Percentiles rank a stretch among this genome's conserved stretches.
These are phyloP conservation scores for Arachis stenosperma DNA, from an alignment of 306 rosid genomes.

Conservation along the genomic window DNA sequence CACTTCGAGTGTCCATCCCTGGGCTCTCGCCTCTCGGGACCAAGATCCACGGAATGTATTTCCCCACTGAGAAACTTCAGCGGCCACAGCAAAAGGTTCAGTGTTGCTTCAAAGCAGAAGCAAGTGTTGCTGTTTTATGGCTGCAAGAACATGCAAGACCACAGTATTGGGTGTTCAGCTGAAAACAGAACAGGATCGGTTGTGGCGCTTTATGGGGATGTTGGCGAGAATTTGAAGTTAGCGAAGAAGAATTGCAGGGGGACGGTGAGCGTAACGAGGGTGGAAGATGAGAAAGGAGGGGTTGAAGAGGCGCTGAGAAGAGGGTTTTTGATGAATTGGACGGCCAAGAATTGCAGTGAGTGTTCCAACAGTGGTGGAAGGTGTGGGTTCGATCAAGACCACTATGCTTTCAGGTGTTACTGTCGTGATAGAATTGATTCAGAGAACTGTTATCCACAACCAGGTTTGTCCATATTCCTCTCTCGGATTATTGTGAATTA, in stretches of 20 bases:
- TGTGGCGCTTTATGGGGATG: conserved; percentile 28
- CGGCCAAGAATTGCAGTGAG: conserved; percentile 18
- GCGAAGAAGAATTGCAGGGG: conserved; percentile 6
- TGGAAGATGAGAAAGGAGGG: neutral
- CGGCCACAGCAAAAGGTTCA: neutral
- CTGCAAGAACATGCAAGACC: conserved; percentile 13
- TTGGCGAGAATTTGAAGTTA: neutral
- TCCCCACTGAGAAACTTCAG: neutral
- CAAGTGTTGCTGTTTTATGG: conserved; percentile 28
- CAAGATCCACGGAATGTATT: neutral
- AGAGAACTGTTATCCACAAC: neutral
- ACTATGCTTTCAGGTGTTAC: conserved; percentile 35
- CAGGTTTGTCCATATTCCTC: conserved; percentile 36
- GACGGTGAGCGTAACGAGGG: neutral
- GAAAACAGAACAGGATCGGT: neutral
- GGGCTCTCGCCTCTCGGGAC: neutral
- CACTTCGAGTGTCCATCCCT: conserved; percentile 41
- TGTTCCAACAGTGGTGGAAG: conserved; percentile 40
- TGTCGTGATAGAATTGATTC: conserved; percentile 41
- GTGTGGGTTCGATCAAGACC: conserved; percentile 48
- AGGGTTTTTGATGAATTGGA: conserved; percentile 54
- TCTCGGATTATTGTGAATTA: too few species aligned
- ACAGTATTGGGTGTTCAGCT: conserved; percentile 31
- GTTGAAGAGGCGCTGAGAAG: conserved; percentile 29
- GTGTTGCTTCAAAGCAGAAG: neutral